Percentiles rank a stretch among this genome's conserved stretches.
Evolutionary conservation across 129 eudicot genomes (phyloP).

Genomic region (Flaveria linearis): DNA sequence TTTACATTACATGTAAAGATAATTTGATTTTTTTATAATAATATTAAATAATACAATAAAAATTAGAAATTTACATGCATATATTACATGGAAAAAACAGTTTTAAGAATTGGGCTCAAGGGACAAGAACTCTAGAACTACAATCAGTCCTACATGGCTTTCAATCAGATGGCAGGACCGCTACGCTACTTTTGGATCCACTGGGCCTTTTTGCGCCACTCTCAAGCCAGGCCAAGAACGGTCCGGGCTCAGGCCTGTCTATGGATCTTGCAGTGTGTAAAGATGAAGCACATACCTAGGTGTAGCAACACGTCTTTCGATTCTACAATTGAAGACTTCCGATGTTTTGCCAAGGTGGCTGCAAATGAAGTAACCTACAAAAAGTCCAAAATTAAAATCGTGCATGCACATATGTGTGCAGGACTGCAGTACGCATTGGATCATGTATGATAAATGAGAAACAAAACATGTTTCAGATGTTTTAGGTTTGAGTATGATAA

Average conservation of each 20-base stretch:
- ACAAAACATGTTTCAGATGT: constrained; percentile 5
- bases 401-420: background rate
- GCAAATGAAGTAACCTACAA: constrained; percentile 82
- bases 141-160: background rate
- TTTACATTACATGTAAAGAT: background rate
- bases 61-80: background rate
- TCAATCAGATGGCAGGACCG: background rate
- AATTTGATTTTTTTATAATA: background rate
- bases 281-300: constrained; percentile 53
- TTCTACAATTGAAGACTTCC: constrained; percentile 84
- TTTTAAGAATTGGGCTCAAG: background rate
- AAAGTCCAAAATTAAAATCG: constrained; percentile 15
- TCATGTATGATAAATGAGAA: background rate
- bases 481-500: background rate
- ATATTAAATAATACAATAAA: too few relatives aligned
- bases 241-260: constrained; percentile 5
- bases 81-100: too few relatives aligned
- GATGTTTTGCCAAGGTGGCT: constrained; percentile 84
- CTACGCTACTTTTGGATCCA: background rate
- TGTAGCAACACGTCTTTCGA: constrained; percentile 91
- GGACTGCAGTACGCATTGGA: background rate
- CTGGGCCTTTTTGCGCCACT: background rate
- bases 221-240: background rate
- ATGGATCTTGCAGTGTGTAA: background rate
- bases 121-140: background rate